Conservation (phyloP, 306 rosid genomes). For the Macrotyloma uniflorum region DNA sequence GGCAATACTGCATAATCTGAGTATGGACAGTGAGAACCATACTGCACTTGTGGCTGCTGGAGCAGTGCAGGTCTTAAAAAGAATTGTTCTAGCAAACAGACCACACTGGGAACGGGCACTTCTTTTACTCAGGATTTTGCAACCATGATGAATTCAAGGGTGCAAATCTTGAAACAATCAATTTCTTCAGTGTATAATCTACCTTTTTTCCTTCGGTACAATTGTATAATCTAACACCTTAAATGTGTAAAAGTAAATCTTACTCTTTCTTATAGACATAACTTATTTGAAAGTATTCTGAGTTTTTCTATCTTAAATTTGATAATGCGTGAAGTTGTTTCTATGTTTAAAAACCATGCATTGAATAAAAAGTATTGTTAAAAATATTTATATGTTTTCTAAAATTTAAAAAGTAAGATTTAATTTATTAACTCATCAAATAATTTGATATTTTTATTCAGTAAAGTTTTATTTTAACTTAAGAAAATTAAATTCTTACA, state of each 20-base stretch:
- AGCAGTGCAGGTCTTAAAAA: slow-evolving; percentile 63
- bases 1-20: slow-evolving; percentile 71
- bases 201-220: background rate
- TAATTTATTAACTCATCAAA: too few relatives aligned
- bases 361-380: background rate
- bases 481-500: too few relatives aligned
- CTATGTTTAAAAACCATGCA: background rate
- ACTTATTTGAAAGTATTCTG: background rate
- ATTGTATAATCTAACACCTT: background rate
- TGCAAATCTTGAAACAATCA: slow-evolving; percentile 27
- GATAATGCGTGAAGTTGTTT: background rate
- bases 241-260: background rate
- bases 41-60: slow-evolving; percentile 72
- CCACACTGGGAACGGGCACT: slow-evolving; percentile 82
- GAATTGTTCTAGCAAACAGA: slow-evolving; percentile 63
- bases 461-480: too few relatives aligned
- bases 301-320: background rate
- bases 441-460: too few relatives aligned
- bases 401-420: too few relatives aligned
- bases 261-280: background rate
- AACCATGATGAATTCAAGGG: slow-evolving; percentile 42
- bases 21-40: slow-evolving; percentile 86
- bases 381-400: too few relatives aligned
- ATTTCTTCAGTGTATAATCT: background rate
- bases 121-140: slow-evolving; percentile 70